These are phyloP conservation scores for Mycoemilia scoparia DNA, from an alignment of 192 early-diverging fungal species.

Conservation along the genomic window DNA sequence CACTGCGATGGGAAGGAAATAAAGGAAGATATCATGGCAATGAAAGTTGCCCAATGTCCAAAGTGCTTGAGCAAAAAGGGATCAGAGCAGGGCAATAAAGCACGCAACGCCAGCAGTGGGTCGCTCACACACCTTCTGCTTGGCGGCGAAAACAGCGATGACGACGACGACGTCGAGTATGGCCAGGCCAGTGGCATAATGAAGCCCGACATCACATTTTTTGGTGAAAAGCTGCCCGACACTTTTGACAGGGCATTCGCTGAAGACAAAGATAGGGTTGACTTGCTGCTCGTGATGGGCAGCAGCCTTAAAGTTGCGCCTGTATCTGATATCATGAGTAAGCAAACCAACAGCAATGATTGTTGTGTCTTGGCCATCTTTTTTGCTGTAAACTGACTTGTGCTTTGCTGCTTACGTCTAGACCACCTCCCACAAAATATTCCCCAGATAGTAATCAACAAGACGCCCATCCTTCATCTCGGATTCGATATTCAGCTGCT, in stretches of 20 bases:
- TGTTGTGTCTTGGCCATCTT: neutral
- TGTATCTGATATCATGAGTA: constrained; percentile 78
- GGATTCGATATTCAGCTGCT: constrained; percentile 79
- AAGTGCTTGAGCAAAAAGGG: constrained; percentile 29
- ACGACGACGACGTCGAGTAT: constrained; percentile 37
- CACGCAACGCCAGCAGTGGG: neutral
- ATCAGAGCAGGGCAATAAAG: neutral
- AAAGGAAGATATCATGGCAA: constrained; percentile 55
- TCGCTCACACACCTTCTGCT: neutral
- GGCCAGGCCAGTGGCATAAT: constrained; percentile 37
- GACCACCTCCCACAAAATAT: constrained; percentile 59
- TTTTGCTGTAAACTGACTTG: neutral
- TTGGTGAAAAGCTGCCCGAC: constrained; percentile 79
- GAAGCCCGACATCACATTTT: constrained; percentile 97
- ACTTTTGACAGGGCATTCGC: constrained; percentile 58
- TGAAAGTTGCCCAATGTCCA: constrained; percentile 59
- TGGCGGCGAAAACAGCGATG: constrained; percentile 16
- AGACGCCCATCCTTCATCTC: constrained; percentile 66
- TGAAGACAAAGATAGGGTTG: constrained; percentile 53
- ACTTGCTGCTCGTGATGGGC: constrained; percentile 89
- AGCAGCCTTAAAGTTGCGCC: constrained; percentile 90
- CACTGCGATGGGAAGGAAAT: constrained; percentile 61
- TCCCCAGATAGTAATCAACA: constrained; percentile 85
- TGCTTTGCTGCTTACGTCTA: neutral
- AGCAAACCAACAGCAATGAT: constrained; percentile 14